Conservation (phyloP, 768 basidiomycete species). For the Lanmaoa pseudosensibilis region DNA sequence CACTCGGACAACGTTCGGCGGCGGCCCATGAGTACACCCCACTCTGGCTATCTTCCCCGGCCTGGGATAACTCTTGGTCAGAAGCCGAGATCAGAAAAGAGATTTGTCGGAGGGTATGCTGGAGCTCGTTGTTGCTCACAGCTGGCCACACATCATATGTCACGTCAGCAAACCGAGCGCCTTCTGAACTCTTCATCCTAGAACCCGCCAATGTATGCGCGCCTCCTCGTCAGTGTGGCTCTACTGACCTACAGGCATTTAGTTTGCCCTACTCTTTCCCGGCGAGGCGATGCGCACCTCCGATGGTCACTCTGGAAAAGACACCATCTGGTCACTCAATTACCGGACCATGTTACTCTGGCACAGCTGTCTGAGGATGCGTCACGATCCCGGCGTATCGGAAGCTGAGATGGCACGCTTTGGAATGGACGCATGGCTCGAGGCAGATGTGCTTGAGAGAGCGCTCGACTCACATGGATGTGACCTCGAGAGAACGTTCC, state of each 20-base stretch:
- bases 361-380: conserved; percentile 69
- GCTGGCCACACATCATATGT: conserved; percentile 66
- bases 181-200: conserved; percentile 54
- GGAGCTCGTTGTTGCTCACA: conserved; percentile 65
- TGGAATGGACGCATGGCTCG: conserved; percentile 67
- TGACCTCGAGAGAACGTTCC: conserved; percentile 60
- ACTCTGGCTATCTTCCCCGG: conserved; percentile 62
- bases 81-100: conserved; percentile 68
- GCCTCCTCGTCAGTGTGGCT: not conserved
- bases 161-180: conserved; percentile 41
- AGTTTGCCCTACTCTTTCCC: conserved; percentile 76
- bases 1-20: conserved; percentile 53
- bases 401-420: conserved; percentile 60
- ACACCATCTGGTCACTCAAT: conserved; percentile 75
- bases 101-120: conserved; percentile 68
- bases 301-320: conserved; percentile 45
- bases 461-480: conserved; percentile 66
- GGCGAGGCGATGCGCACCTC: conserved; percentile 55
- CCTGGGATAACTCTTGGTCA: conserved; percentile 59
- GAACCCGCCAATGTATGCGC: conserved; percentile 64
- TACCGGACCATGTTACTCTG: conserved; percentile 70
- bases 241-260: conserved; percentile 5
- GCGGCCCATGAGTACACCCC: conserved; percentile 54
- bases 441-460: conserved; percentile 64
- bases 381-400: conserved; percentile 38